Conservation (phyloP, 192 early-diverging fungal species). For the Coemansia sp. region DNA sequence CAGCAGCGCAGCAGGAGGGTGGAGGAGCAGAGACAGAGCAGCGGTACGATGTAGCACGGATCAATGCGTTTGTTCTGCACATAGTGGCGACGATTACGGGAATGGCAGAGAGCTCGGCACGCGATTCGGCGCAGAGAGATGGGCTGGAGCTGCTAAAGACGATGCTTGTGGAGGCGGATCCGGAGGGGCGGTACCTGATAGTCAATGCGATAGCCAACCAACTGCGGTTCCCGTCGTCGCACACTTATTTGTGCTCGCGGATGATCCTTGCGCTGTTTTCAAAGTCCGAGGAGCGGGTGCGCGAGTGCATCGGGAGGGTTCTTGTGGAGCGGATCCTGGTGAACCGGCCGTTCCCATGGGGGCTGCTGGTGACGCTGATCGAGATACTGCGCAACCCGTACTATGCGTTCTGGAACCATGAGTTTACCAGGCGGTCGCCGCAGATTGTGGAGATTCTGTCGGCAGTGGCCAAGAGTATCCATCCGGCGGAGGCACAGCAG, state of each 20-base stretch:
- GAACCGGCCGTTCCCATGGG: slow-evolving; percentile 97
- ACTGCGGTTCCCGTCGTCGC: slow-evolving; percentile 94
- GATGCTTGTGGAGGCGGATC: slow-evolving; percentile 64
- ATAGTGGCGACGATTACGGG: slow-evolving; percentile 78
- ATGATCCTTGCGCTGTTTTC: slow-evolving; percentile 83
- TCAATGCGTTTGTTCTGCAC: slow-evolving; percentile 88
- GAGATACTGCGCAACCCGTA: slow-evolving; percentile 92
- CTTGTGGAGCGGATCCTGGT: slow-evolving; percentile 93
- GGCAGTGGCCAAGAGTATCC: slow-evolving; percentile 56
- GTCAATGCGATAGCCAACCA: slow-evolving; percentile 94
- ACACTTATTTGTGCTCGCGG: slow-evolving; percentile 93
- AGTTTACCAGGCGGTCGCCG: slow-evolving; percentile 50
- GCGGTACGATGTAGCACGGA: slow-evolving; percentile 74
- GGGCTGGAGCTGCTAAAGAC: slow-evolving; percentile 84
- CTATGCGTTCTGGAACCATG: slow-evolving; percentile 76
- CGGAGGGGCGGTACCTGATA: slow-evolving; percentile 80
- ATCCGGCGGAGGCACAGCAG: slow-evolving; percentile 22
- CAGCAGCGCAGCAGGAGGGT: too few relatives aligned
- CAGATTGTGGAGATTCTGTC: slow-evolving; percentile 55
- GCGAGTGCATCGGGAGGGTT: slow-evolving; percentile 95
- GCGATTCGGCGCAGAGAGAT: slow-evolving; percentile 51
- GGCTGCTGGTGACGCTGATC: slow-evolving; percentile 95
- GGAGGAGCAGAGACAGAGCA: background rate
- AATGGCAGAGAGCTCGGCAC: slow-evolving; percentile 31
- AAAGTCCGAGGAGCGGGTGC: slow-evolving; percentile 68